Percentiles rank a stretch among this genome's conserved stretches.
These are phyloP conservation scores for Ascodesmis nigricans DNA, from an alignment of 495 filamentous ascomycete genomes.

Conservation along the genomic window DNA sequence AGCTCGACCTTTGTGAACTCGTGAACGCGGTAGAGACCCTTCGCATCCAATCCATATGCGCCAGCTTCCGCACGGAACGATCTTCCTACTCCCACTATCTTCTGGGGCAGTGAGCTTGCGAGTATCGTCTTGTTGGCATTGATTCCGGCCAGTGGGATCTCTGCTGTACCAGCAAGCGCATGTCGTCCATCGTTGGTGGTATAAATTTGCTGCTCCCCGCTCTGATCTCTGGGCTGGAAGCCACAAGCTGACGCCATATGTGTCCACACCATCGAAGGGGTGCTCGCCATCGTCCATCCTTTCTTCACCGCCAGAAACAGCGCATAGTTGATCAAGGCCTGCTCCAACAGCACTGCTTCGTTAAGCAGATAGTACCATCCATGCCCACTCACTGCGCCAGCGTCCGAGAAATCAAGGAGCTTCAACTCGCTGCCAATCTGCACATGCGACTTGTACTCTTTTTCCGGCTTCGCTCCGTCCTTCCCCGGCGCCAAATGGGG, in stretches of 20 bases:
- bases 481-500: conserved; percentile 34
- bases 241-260: conserved; percentile 80
- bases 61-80: conserved; percentile 92
- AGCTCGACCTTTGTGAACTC: conserved; percentile 98
- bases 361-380: conserved; percentile 90
- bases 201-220: conserved; percentile 84
- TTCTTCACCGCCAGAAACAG: conserved; percentile 28
- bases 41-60: conserved; percentile 65
- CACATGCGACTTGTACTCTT: conserved; percentile 43
- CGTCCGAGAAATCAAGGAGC: conserved; percentile 64
- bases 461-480: conserved; percentile 24
- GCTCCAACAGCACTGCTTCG: conserved; percentile 75
- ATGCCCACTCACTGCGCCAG: conserved; percentile 66
- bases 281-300: conserved; percentile 55
- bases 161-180: conserved; percentile 65
- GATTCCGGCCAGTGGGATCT: conserved; percentile 86
- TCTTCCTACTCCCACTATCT: conserved; percentile 58
- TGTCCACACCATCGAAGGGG: conserved; percentile 76
- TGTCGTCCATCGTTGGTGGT: conserved; percentile 13
- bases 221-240: conserved; percentile 76
- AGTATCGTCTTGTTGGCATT: conserved; percentile 50
- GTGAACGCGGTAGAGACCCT: conserved; percentile 93
- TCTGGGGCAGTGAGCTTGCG: conserved; percentile 42
- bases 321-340: conserved; percentile 75
- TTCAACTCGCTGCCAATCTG: conserved; percentile 61